These are phyloP conservation scores for Knufia petricola DNA, from an alignment of 2,329 filamentous ascomycete species.

Conservation along the genomic window DNA sequence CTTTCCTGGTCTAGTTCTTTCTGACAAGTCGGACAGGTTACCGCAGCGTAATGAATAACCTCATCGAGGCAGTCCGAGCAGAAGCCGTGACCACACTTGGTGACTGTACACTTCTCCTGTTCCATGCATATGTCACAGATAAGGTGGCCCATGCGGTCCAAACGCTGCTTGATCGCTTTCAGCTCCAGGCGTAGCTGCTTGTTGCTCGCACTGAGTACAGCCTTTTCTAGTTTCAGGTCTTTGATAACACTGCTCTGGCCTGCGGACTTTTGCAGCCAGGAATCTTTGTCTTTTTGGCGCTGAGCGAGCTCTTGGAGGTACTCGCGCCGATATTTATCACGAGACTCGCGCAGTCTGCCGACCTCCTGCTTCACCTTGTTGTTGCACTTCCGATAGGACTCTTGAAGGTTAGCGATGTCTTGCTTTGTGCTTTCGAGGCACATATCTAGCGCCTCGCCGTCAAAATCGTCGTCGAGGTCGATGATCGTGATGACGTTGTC, in stretches of 20 bases:
- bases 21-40: constrained; percentile 3
- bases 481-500: neutral
- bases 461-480: constrained; percentile 3
- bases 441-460: constrained; percentile 1
- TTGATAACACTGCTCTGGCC: neutral
- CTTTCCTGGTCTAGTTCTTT: constrained; percentile 1
- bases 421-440: constrained; percentile 1
- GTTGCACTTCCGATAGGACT: constrained; percentile 2
- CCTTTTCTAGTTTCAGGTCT: constrained; percentile 1
- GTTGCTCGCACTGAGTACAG: constrained; percentile 3
- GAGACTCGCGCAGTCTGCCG: constrained; percentile 1
- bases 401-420: constrained; percentile 4
- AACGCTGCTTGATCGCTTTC: constrained; percentile 2
- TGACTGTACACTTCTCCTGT: neutral
- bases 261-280: neutral
- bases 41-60: neutral
- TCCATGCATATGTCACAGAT: constrained; percentile 5
- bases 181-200: neutral
- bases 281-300: constrained; percentile 3
- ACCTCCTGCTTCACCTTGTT: constrained; percentile 4
- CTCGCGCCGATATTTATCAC: neutral
- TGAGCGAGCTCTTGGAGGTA: constrained; percentile 1
- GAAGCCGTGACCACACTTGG: constrained; percentile 4
- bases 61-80: neutral
- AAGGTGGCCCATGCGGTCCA: constrained; percentile 1